Evolutionary conservation across 768 basidiomycete species (phyloP), one percentile per base, ranked within the genome.

Genomic region (Dioszegia hungarica): DNA sequence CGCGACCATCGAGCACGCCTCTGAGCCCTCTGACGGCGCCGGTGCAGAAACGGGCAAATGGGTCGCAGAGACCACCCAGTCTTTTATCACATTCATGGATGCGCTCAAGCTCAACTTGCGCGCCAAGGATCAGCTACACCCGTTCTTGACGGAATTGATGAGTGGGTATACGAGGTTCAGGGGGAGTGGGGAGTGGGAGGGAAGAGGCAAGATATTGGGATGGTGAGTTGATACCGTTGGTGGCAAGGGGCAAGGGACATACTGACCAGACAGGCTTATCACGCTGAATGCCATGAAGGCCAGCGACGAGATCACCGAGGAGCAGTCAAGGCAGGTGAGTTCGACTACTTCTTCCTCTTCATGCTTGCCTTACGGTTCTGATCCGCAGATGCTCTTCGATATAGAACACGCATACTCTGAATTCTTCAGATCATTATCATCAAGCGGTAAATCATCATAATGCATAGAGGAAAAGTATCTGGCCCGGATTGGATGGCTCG

Each of bases 81-180:
- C 86, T 74, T 99, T 98, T 61, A 98, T 99, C 63, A 98, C 94
- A 0, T 93, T 98, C 63, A 95, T 98, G 90, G 95, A 99, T 66
- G 94, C 92, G 0, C 81, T 98, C 25, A 93, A 92, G 70, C 80
- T 98, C 47, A 85, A 87, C 10, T 79, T 97, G 66, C 84, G 91
- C n/a, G 94, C 95, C 2, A 99, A 97, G 74, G 95, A 98, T 68
- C 91, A 95, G 67, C 80, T 99, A 2, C 93, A 98, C 74, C 92
- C 93, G 0, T 84, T 95, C 59, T 74, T 98, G 40, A 90, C 94
- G 62, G 95, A 94, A 64, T 84, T 99, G n/a, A 90, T 97, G 63
- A 89, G 88, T 1, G 86, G 89, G 5, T 97, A 92, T 72, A 89
- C 92, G 5, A 82, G 90, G 45, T 97, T 99, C 78, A 94, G 93